Evolutionary conservation across 306 rosid species (phyloP), one percentile per base, ranked within the genome.

Genomic region (Albizia julibrissin): DNA sequence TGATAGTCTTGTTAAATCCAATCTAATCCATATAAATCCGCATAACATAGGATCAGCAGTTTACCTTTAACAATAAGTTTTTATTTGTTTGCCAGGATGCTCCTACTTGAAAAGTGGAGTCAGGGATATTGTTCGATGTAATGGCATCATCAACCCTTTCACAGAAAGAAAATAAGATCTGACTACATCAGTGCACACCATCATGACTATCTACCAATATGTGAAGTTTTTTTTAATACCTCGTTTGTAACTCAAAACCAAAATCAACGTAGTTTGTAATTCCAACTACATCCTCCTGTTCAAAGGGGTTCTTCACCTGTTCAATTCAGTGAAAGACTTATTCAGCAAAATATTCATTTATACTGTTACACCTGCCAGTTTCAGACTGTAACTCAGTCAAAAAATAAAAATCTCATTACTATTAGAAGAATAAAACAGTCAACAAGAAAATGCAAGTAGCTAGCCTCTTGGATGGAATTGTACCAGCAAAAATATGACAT

Each of bases 1-100:
- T 43, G 72, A 77, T 54, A 69, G 68, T 74, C 83, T 69, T 66
- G 75, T 77, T 79, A 64, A 83, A 80, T 81, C 75, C 84, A 76
- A 82, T 80, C 56, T 31, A 74, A 77, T 79, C 62, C 37, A 69
- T 29, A 65, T 19, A 18, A 65, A 70, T 43, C 61, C 73, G 46
- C 24, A 79, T 70, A 50, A 54, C 75, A 84, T 69, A 80, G 82
- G 85, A 72, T 68, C 24, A 3, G 44, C 31, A 54, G 27, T 59
- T 47, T 82, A 95, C 99, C 99, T 95, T 95, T 75, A 92, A 46
- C 88, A 95, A 68, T 77, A 90, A 87, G 87, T 95, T 95, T 83
- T 95, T 93, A 83, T 95, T 95, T 78, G 99, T 97, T 88, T 93
- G 98, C 99, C 99, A 95, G 74, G 99, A 93, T 75, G 97, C 98